phyloP scores from a whole-genome alignment of 1,284 basidiomycete species.

The Gomphus bonarii region DNA sequence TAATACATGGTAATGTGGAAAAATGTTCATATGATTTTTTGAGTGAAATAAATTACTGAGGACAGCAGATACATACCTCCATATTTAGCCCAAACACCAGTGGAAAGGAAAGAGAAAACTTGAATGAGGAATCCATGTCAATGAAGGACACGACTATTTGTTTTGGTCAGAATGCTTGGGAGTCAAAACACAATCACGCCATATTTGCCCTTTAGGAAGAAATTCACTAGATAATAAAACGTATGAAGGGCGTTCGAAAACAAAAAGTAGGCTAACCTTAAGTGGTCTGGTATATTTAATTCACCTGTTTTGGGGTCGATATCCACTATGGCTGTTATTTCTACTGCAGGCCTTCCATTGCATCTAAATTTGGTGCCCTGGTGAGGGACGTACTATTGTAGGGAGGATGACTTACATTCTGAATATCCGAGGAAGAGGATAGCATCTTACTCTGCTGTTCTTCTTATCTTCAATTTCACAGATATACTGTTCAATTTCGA shows the following conservation, averaged over 20 bases:
- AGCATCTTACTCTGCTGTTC: conserved; percentile 37
- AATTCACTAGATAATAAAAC: conserved; percentile 23
- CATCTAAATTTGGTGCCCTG: conserved; percentile 36
- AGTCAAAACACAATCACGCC: conserved; percentile 33
- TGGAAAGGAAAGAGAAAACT: neutral
- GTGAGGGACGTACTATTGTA: conserved; percentile 1
- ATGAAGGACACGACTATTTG: neutral
- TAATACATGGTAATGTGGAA: too few relatives aligned
- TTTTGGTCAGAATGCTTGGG: neutral
- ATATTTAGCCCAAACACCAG: neutral
- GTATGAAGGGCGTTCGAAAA: neutral
- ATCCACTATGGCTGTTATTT: conserved; percentile 53
- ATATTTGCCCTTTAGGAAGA: conserved; percentile 38
- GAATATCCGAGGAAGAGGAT: conserved; percentile 63
- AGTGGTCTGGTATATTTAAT: conserved; percentile 40
- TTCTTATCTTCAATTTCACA: conserved; percentile 37
- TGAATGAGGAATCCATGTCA: neutral
- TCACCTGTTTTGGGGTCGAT: conserved; percentile 53
- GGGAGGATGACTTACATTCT: conserved; percentile 41
- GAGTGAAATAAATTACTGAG: neutral
- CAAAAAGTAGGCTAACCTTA: conserved; percentile 28
- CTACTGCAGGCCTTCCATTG: conserved; percentile 48
- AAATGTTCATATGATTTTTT: too few relatives aligned
- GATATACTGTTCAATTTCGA: conserved; percentile 61
- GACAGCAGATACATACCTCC: neutral